A percentile compares a stretch with the other conserved stretches of the same genome.
phyloP scores from a whole-genome alignment of 73 alveolate genomes.

The Paramecium bursaria region DNA sequence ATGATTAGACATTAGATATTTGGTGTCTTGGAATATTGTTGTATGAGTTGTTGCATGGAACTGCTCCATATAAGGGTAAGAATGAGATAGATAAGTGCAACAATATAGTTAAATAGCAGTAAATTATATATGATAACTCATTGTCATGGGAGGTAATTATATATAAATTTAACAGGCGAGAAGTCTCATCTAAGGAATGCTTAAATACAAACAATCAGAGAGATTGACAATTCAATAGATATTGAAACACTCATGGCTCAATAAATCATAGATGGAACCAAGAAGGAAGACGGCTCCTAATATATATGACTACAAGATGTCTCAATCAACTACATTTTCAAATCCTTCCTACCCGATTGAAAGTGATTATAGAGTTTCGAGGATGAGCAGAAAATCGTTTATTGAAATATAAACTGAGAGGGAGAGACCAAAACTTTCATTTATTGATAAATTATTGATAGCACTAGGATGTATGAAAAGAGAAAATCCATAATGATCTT shows the following conservation, averaged over 20 bases:
- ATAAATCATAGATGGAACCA: constrained; percentile 10
- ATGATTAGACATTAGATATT: constrained; percentile 88
- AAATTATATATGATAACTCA: constrained; percentile 71
- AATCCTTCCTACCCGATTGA: neutral
- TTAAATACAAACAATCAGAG: constrained; percentile 78
- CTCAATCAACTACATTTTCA: constrained; percentile 42
- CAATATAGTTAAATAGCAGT: constrained; percentile 74
- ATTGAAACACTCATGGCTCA: constrained; percentile 92
- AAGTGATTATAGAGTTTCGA: neutral
- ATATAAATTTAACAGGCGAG: too few relatives aligned
- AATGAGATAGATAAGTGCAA: constrained; percentile 69
- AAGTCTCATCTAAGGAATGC: constrained; percentile 81
- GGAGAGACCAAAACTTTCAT: constrained; percentile 40
- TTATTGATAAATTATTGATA: constrained; percentile 57
- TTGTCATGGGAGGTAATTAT: constrained; percentile 82
- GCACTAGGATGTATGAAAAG: constrained; percentile 71
- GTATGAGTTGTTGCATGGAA: constrained; percentile 92
- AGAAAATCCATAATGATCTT: constrained; percentile 49
- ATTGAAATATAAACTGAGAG: too few relatives aligned
- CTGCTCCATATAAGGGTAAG: constrained; percentile 83
- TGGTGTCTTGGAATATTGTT: constrained; percentile 96
- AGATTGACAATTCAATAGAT: constrained; percentile 88
- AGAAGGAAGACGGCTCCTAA: neutral
- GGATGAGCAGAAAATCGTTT: neutral
- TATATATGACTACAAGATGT: neutral